These are phyloP conservation scores for Ceratocystiopsis brevicomis DNA, from an alignment of 2,329 filamentous ascomycete genomes.

Conservation along the genomic window DNA sequence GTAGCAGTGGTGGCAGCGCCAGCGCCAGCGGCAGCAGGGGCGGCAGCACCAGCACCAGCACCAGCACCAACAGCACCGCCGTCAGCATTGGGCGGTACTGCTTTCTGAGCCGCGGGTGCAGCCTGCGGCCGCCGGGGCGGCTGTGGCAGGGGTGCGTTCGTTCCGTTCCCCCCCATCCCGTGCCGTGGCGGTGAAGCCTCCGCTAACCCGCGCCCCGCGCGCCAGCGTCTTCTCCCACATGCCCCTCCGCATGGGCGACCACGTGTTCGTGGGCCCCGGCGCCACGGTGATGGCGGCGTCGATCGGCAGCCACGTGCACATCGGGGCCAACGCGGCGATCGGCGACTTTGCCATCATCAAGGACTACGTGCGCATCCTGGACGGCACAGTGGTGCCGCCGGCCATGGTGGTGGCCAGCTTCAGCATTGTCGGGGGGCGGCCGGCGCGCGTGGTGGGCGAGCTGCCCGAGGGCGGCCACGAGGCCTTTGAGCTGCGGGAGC, in stretches of 20 bases:
- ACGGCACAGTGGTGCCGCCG: slow-evolving; percentile 64
- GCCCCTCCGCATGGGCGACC: slow-evolving; percentile 81
- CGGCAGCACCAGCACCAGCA: not conserved
- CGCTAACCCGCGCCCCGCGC: not conserved
- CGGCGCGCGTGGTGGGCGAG: slow-evolving; percentile 65
- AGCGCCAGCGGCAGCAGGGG: slow-evolving; percentile 24
- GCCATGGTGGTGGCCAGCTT: slow-evolving; percentile 89
- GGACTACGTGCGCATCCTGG: slow-evolving; percentile 76
- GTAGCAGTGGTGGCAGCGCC: slow-evolving; percentile 10
- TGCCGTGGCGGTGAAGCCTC: too few species aligned
- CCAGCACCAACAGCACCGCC: slow-evolving; percentile 48
- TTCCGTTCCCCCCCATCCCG: too few species aligned
- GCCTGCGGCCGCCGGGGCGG: slow-evolving; percentile 67
- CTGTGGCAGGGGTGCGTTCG: slow-evolving; percentile 48
- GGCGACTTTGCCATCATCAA: slow-evolving; percentile 83
- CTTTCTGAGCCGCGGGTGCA: slow-evolving; percentile 61
- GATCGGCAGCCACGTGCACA: slow-evolving; percentile 70
- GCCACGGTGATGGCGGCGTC: slow-evolving; percentile 67
- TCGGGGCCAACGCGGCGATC: slow-evolving; percentile 59
- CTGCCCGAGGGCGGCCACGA: slow-evolving; percentile 52
- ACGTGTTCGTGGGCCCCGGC: slow-evolving; percentile 68
- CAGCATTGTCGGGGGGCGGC: slow-evolving; percentile 70
- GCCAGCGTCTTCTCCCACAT: slow-evolving; percentile 52
- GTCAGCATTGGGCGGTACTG: slow-evolving; percentile 85
- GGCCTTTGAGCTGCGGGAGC: slow-evolving; percentile 42